Base-by-base conservation (phyloP, 352 stramenopile species). In the Elongisporangium undulatum region DNA sequence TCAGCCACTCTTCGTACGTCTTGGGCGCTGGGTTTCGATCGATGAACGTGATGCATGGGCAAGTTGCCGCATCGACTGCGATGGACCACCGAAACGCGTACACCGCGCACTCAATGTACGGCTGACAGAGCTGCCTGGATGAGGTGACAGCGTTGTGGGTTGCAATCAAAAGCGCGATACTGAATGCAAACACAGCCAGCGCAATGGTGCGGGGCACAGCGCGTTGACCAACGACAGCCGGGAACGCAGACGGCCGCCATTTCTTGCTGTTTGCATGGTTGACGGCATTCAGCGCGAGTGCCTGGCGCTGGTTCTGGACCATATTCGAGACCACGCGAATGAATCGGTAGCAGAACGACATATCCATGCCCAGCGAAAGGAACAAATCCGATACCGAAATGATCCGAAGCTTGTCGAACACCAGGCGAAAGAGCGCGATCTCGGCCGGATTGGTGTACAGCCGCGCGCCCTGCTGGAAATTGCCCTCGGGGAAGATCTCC, bases 11-110 rank as follows among this genome's bases (percentile, higher is more conserved):
- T 16, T 61, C 50, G 23, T 67, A 74, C 8, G 48, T 66, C 19
- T 56, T 63, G 0, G 58, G 63, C 5, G 58, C 50, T 34, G 58
- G 13, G 13, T 73, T 53, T 3, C 59, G 21, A 49, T 82, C 66
- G 24, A 84, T 67, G 22, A 69, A 64, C 5, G 66, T 62, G 1
- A 78, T 50, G 16, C 74, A 84, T 1, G 69, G 64, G 34, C 74
- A 83, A 4, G 51, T 19, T 4, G 62, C 58, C 38, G 12, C 48
- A 56, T 3, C 38, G 10, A 10, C 7, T 3, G 9, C 4, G 34
- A 45, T 45, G 34, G 34, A 45, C 34, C 9, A 45, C 34, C 10
- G 34, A 10, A 45, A 45, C 34, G 34, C 34, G 34, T 45, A 45
- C 34, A 45, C 34, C 9, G 12, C 34, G 34, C 34, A 45, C 12